Conservation (phyloP, 1,284 basidiomycete genomes). For the Filobasidium uniguttulatum region DNA sequence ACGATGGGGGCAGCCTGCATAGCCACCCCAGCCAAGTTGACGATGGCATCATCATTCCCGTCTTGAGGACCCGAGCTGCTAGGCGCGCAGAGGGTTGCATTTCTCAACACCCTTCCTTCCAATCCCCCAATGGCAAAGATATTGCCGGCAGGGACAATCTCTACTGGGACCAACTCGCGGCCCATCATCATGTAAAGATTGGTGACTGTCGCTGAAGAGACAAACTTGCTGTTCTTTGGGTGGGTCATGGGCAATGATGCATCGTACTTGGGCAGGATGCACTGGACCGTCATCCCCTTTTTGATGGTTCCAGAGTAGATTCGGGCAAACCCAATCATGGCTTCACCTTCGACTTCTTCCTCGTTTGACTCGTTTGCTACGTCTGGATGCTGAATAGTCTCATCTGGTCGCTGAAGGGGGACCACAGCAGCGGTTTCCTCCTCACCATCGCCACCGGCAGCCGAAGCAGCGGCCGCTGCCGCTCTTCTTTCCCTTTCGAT, state of each 20-base stretch:
- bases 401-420: conserved; percentile 14
- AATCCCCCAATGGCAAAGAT: conserved; percentile 87
- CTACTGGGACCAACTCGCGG: conserved; percentile 70
- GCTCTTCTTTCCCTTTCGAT: conserved; percentile 48
- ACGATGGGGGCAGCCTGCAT: conserved; percentile 77
- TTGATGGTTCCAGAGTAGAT: conserved; percentile 79
- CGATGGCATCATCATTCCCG: conserved; percentile 41
- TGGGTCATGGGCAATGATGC: conserved; percentile 51
- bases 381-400: conserved; percentile 7
- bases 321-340: conserved; percentile 79
- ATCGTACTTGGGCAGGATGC: conserved; percentile 81
- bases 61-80: conserved; percentile 34
- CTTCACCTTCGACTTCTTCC: conserved; percentile 40
- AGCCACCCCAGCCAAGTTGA: conserved; percentile 70
- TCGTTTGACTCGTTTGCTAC: conserved; percentile 18
- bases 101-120: conserved; percentile 79
- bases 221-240: conserved; percentile 54
- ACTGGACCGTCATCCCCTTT: conserved; percentile 52
- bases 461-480: conserved; percentile 32
- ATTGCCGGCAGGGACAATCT: conserved; percentile 81
- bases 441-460: conserved; percentile 10
- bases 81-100: conserved; percentile 74
- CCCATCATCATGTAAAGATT: conserved; percentile 98
- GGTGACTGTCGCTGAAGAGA: conserved; percentile 51
- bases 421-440: conserved; percentile 19